Evolutionary conservation across 2,329 filamentous ascomycete genomes (phyloP).

Genomic region (Talaromyces atroroseus): DNA sequence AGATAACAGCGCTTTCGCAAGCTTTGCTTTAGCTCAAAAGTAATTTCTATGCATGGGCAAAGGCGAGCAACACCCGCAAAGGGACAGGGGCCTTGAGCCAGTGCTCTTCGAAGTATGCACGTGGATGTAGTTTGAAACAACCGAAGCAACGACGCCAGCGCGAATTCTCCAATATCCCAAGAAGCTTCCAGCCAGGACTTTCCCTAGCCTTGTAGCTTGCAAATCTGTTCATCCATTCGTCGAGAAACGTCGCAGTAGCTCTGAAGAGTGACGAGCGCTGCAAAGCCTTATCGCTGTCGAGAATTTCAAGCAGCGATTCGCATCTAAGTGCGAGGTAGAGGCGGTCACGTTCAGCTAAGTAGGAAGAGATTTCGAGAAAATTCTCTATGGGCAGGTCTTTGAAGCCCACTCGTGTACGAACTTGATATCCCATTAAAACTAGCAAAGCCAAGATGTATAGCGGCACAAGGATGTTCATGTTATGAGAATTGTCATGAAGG

Average conservation of each 20-base stretch:
- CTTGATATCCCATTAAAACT: too few relatives aligned
- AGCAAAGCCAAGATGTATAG: too few relatives aligned
- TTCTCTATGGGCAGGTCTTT: background rate
- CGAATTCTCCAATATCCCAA: background rate
- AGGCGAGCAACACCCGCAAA: background rate
- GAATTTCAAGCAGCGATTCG: background rate
- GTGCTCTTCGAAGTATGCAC: background rate
- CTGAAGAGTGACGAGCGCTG: background rate
- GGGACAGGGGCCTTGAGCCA: background rate
- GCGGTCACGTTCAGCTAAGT: background rate
- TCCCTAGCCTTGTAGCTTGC: background rate
- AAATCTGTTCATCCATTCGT: background rate
- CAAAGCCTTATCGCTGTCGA: background rate
- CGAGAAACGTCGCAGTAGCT: background rate
- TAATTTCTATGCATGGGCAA: conserved; percentile 5
- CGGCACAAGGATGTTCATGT: too few relatives aligned
- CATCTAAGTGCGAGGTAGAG: background rate
- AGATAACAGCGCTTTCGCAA: background rate
- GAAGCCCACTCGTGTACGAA: background rate
- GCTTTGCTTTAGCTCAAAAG: conserved; percentile 3
- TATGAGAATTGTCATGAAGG: too few relatives aligned
- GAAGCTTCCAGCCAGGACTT: background rate
- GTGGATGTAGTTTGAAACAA: conserved; percentile 2
- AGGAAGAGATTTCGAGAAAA: background rate
- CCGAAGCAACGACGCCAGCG: background rate